These are phyloP conservation scores for Gonapodya sp. DNA, from an alignment of 192 early-diverging fungal genomes.

Conservation along the genomic window DNA sequence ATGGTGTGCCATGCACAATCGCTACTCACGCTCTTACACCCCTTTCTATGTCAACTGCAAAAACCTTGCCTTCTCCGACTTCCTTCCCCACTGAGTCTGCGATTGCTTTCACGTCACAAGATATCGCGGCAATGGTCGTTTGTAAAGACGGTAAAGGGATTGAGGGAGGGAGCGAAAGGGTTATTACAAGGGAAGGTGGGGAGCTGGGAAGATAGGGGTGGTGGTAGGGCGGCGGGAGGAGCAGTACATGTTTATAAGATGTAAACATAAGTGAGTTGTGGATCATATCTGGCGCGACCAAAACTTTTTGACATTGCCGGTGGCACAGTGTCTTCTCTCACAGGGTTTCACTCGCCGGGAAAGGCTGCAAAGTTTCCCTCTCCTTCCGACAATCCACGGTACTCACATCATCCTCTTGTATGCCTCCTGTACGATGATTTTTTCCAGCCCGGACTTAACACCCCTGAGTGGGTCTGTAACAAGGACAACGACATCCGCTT, in stretches of 20 bases:
- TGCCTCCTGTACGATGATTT: neutral
- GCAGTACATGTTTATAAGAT: too few species aligned
- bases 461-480: neutral
- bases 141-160: neutral
- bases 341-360: too few species aligned
- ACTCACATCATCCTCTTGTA: neutral
- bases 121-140: neutral
- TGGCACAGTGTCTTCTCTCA: too few species aligned
- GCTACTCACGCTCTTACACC: neutral
- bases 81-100: neutral
- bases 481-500: neutral
- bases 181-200: neutral
- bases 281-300: too few species aligned
- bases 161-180: neutral
- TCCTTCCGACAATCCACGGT: too few species aligned
- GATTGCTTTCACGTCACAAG: neutral
- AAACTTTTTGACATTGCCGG: too few species aligned
- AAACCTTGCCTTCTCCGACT: neutral
- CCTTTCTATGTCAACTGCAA: neutral
- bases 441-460: neutral
- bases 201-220: too few species aligned
- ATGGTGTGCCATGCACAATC: neutral
- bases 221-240: too few species aligned
- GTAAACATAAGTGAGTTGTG: too few species aligned
- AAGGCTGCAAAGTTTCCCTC: too few species aligned